Evolutionary conservation across 2,329 filamentous ascomycete genomes (phyloP), one percentile per base, ranked within the genome.

Genomic region (Hypomyces rosellus): DNA sequence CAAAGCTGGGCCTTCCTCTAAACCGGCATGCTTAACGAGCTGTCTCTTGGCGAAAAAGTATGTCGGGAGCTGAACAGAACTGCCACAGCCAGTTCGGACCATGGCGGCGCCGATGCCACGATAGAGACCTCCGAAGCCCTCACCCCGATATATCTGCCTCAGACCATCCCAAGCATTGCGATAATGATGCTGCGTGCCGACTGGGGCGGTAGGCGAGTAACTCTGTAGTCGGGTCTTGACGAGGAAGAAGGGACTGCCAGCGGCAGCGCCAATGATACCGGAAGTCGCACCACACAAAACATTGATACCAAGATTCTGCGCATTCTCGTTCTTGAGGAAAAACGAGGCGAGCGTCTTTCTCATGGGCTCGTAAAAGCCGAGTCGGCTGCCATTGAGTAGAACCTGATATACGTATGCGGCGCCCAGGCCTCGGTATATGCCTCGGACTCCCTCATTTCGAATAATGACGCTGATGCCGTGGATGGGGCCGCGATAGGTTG

Each of bases 321-420:
- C 79, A n/a, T 77, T 76, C 33, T 80, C 66, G 66, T 95, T 86
- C 54, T 80, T 77, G 70, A 89, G 86, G 50, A 96, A 68, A 45
- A 88, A 72, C 5, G 73, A 76, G 1, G 89, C 85, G 41, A 95
- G 66, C 18, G 75, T 77, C 45, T 81, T 77, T 64, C 93, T 89
- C 71, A 97, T 82, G 5, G 93, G 93, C 67, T 99, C 93, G 76
- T 99, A 99, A 77, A 99, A 96, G 54, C 93, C 91, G 49, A 99
- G 76, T 49, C 93, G 89, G 71, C 91, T 99, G 63, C 93, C 93
- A 69, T 99, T 99, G 62, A 99, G 84, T 46, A 95, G 82, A 63
- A 97, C 82, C 73, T 99, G 93, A 74, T 99, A 99, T 65, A 96
- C 77, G 69, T 97, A 99, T 59, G 93, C 93, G 65, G 87, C 91